Evolutionary conservation across 768 basidiomycete genomes (phyloP).

Genomic region (Xerocomus brunneocitrinus): DNA sequence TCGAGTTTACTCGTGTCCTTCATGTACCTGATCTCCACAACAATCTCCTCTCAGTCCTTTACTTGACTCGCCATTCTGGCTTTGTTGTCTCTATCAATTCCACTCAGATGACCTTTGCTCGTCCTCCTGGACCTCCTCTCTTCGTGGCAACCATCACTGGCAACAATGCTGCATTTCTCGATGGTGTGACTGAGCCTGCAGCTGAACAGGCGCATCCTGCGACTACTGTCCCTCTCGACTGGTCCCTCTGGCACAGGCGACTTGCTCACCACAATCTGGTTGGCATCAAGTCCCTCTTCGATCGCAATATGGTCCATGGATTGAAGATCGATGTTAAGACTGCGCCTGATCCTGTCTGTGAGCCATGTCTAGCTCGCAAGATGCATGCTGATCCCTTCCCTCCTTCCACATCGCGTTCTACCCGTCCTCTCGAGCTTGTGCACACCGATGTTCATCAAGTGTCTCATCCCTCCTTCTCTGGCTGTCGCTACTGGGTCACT

Average conservation of each 20-base stretch:
- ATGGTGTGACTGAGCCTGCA: constrained; percentile 9
- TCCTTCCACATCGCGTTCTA: not conserved
- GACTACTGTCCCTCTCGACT: constrained; percentile 7
- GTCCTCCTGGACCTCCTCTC: no score
- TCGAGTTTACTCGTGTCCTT: not conserved
- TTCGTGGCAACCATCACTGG: constrained; percentile 7
- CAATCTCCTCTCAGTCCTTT: no score
- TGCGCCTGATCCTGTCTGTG: not conserved
- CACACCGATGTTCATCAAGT: no score
- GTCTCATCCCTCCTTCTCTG: not conserved
- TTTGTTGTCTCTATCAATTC: no score
- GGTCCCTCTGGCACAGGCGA: constrained; percentile 22
- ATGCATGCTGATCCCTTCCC: not conserved
- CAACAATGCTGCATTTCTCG: constrained; percentile 18
- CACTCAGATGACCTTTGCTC: no score
- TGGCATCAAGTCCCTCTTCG: not conserved
- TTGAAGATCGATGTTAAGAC: not conserved
- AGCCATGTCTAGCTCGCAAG: constrained; percentile 16
- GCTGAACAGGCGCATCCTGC: not conserved
- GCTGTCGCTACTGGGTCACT: no score
- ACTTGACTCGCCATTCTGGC: no score
- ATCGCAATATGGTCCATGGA: constrained; percentile 14
- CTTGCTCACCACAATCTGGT: constrained; percentile 17
- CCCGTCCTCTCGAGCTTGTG: no score
- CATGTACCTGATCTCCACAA: not conserved